Evolutionary conservation across 2,329 filamentous ascomycete genomes (phyloP), one percentile per base, ranked within the genome.

Genomic region (Trichoderma semiorbis): DNA sequence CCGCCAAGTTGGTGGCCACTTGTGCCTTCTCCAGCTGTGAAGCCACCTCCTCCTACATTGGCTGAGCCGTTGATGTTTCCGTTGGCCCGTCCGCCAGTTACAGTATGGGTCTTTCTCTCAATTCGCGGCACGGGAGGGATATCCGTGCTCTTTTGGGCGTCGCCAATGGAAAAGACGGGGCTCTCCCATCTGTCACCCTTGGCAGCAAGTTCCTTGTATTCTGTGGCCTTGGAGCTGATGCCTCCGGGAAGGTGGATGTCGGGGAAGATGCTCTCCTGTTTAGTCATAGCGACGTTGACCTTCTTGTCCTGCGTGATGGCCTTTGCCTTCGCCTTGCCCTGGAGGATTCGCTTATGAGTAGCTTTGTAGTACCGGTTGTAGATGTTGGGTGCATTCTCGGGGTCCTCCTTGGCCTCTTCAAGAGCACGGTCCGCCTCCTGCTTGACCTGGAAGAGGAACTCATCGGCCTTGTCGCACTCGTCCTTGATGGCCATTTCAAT

Each of bases 141-240:
- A 77, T 92, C 88, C 28, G 83, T 86, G 55, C 93, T 94, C 82
- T 91, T 90, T 70, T 88, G 85, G 12, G 95, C 94, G 57, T 84
- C 88, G 62, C 96, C 95, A 76, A 98, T 92, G 73, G 90, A 91
- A 85, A 99, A 99, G 78, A 99, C 90, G 11, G 95, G 94, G 73
- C 93, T 97, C 86, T 97, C 92, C 96, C 96, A 99, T 81, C 90
- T 91, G 70, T 97, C 93, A 67, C 96, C 96, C 89, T 96, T 94
- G 75, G 85, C 86, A 10, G 95, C 93, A 72, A 97, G 87, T 26
- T 98, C 90, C 84, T 90, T 93, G 87, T 97, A 98, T 82, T 97
- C 94, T 28, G 93, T 97, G 11, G 95, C 95, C 89, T 97, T 98
- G 84, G 90, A 91, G 76, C 93, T 96, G 80, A 98, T 95, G 70